phyloP scores from a whole-genome alignment of 2,329 filamentous ascomycete genomes.

The Colletotrichum sp. region DNA sequence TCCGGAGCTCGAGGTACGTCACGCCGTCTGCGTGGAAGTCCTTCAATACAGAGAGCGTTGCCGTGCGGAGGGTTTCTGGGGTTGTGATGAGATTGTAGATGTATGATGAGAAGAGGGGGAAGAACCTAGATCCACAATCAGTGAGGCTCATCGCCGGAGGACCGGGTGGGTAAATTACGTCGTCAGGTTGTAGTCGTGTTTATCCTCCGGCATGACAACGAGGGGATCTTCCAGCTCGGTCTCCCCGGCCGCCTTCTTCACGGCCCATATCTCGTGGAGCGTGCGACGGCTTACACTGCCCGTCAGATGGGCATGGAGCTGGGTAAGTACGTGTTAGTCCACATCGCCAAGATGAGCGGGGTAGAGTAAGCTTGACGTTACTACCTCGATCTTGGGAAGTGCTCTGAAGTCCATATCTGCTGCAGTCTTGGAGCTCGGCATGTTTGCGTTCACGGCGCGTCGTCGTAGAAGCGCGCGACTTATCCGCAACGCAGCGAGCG shows the following conservation, averaged over 20 bases:
- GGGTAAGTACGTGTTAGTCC: not conserved
- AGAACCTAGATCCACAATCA: slow-evolving; percentile 60
- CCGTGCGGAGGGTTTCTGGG: slow-evolving; percentile 60
- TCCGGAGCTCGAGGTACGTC: slow-evolving; percentile 79
- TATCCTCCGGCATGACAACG: slow-evolving; percentile 70
- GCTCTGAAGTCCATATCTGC: slow-evolving; percentile 47
- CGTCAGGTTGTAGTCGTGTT: slow-evolving; percentile 72
- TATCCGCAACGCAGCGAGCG: not conserved
- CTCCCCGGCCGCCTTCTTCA: slow-evolving; percentile 57
- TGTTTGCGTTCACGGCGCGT: not conserved
- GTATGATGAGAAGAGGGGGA: slow-evolving; percentile 78
- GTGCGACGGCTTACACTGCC: slow-evolving; percentile 77
- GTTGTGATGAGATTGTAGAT: slow-evolving; percentile 79
- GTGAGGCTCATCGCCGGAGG: not conserved
- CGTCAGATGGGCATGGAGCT: slow-evolving; percentile 83
- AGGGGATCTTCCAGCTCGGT: slow-evolving; percentile 71
- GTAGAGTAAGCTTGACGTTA: not conserved
- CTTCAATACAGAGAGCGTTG: slow-evolving; percentile 68
- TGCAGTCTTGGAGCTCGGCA: not conserved
- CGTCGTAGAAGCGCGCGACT: not conserved
- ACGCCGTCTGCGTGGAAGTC: slow-evolving; percentile 76
- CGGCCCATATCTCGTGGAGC: slow-evolving; percentile 76
- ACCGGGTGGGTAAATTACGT: slow-evolving; percentile 51
- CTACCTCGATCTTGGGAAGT: slow-evolving; percentile 64
- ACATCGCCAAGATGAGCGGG: not conserved